A percentile compares a stretch with the other conserved stretches of the same genome.
phyloP scores from a whole-genome alignment of 2,329 filamentous ascomycete species.

The Aspergillus novoparasiticus region DNA sequence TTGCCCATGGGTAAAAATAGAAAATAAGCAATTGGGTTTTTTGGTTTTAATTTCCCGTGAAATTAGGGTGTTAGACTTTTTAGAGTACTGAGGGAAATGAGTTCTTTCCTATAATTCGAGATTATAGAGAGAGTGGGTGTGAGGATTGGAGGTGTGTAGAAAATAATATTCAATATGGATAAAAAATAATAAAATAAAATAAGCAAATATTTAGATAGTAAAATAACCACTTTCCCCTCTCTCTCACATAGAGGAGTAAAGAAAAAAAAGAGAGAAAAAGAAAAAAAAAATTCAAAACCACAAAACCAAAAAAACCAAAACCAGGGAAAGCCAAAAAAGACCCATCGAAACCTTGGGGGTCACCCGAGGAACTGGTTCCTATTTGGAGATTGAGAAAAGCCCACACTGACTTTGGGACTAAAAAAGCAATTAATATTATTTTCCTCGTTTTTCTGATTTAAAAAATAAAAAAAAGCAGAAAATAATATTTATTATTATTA shows the following conservation, averaged over 20 bases:
- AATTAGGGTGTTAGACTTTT: not conserved
- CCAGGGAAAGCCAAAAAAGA: constrained; percentile 17
- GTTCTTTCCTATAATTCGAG: not conserved
- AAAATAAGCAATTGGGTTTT: constrained; percentile 17
- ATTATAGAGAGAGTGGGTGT: constrained; percentile 8
- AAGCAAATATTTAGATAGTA: constrained; percentile 14
- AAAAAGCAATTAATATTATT: constrained; percentile 7
- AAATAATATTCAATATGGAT: constrained; percentile 7
- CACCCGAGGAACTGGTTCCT: constrained; percentile 39
- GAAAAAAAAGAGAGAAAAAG: constrained; percentile 14
- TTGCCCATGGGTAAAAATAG: constrained; percentile 12
- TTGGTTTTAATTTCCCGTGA: constrained; percentile 9
- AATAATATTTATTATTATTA: constrained; percentile 6
- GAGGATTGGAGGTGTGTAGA: not conserved
- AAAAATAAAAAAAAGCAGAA: not conserved
- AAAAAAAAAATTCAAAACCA: constrained; percentile 11
- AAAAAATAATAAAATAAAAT: constrained; percentile 10
- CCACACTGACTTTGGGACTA: constrained; percentile 16
- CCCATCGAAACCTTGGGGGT: constrained; percentile 25
- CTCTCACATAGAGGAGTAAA: constrained; percentile 5
- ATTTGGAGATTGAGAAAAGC: constrained; percentile 23
- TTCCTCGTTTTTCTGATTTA: not conserved
- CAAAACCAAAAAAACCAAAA: constrained; percentile 1
- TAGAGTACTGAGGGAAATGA: not conserved
- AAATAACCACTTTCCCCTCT: not conserved